Conservation (phyloP, 768 basidiomycete species). For the Phylloporus scabripes region DNA sequence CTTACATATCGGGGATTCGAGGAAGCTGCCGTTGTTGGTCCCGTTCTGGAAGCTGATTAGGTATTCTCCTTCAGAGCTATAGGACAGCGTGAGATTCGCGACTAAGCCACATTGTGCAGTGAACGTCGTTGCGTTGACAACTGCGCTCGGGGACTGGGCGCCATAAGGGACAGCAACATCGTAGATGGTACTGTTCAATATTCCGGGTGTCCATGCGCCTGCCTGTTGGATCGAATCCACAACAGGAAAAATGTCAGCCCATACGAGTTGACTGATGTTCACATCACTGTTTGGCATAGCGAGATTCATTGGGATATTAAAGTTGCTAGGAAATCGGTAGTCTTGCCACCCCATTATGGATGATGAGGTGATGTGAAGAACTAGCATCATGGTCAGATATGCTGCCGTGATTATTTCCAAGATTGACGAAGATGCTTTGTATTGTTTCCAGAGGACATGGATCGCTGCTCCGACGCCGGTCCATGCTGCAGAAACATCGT, state of each 20-base stretch:
- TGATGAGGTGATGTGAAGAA: not conserved
- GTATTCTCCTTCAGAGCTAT: not conserved
- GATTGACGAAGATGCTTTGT: not conserved
- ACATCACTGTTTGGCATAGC: not conserved
- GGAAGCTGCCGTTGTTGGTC: not conserved
- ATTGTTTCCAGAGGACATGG: not conserved
- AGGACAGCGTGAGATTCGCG: not conserved
- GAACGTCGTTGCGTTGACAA: not conserved
- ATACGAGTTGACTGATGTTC: not conserved
- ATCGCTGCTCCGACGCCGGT: not conserved
- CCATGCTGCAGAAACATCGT: not conserved
- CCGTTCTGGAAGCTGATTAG: not conserved
- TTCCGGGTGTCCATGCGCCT: too few relatives aligned
- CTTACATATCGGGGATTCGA: not conserved
- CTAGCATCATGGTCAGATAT: not conserved
- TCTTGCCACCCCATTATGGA: not conserved
- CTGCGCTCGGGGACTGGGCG: too few relatives aligned
- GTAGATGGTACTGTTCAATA: not conserved
- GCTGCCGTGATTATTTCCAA: not conserved
- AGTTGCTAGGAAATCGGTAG: too few relatives aligned
- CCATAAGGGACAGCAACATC: too few relatives aligned
- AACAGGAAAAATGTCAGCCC: not conserved
- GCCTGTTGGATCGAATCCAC: not conserved
- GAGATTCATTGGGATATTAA: not conserved
- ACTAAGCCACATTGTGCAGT: not conserved